A percentile compares a stretch with the other conserved stretches of the same genome.
phyloP scores from a whole-genome alignment of 345 rosid genomes.

The Melaleuca quinquenervia region DNA sequence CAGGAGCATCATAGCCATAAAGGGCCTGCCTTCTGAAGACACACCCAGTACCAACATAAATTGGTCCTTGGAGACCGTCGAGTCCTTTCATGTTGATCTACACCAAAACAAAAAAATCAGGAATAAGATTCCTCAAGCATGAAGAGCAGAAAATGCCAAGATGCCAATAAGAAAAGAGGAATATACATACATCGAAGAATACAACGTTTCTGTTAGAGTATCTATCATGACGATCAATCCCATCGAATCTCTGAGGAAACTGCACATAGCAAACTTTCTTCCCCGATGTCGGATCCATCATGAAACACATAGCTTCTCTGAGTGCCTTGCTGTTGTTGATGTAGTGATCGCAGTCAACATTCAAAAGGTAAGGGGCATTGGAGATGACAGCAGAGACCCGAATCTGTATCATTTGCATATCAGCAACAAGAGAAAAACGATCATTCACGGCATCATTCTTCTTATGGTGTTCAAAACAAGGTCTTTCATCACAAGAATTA shows the following conservation, averaged over 20 bases:
- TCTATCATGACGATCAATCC: conserved; percentile 94
- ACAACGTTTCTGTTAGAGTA: conserved; percentile 93
- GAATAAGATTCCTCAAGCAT: neutral
- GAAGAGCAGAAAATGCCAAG: neutral
- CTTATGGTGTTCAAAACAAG: neutral
- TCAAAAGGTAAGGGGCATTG: conserved; percentile 86
- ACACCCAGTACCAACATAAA: conserved; percentile 95
- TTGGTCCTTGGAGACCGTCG: conserved; percentile 98
- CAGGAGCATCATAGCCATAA: conserved; percentile 86
- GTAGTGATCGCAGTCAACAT: conserved; percentile 94
- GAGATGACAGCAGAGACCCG: conserved; percentile 94
- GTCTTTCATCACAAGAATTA: neutral
- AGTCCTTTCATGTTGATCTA: conserved; percentile 99
- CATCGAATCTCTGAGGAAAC: conserved; percentile 98
- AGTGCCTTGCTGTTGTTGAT: conserved; percentile 93
- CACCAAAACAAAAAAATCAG: neutral
- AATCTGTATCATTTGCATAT: conserved; percentile 21
- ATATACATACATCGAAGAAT: conserved; percentile 80
- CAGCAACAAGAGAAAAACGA: neutral
- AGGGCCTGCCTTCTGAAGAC: conserved; percentile 94
- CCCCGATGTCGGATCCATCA: conserved; percentile 93
- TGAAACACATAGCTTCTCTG: conserved; percentile 97
- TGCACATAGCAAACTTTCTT: conserved; percentile 96
- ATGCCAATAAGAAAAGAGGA: neutral
- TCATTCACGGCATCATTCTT: neutral